A percentile compares a stretch with the other conserved stretches of the same genome.
Evolutionary conservation across 2,329 filamentous ascomycete genomes (phyloP).

Genomic region (Pseudogymnoascus sp.): DNA sequence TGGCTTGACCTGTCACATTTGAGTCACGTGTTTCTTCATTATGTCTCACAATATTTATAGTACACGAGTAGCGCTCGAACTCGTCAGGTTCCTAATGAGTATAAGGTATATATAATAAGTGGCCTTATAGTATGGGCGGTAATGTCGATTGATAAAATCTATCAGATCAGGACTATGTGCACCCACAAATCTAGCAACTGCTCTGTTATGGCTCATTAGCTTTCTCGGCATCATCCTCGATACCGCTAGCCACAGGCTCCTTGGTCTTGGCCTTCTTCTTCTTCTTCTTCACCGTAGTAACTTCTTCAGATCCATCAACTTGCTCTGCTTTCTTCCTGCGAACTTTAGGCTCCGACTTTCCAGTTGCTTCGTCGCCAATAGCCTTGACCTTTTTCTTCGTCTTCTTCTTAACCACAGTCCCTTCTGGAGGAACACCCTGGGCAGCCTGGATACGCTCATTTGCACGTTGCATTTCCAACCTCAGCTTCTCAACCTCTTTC

Average conservation of each 20-base stretch:
- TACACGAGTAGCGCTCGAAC: neutral
- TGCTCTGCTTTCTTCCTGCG: conserved; percentile 8
- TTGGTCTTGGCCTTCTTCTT: conserved; percentile 23
- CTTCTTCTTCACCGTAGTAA: conserved; percentile 19
- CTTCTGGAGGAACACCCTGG: conserved; percentile 57
- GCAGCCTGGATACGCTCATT: conserved; percentile 67
- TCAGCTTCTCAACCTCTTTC: conserved; percentile 75
- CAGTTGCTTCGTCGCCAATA: conserved; percentile 25
- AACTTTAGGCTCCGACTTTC: conserved; percentile 18
- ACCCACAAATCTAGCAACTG: neutral
- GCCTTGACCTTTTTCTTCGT: conserved; percentile 47
- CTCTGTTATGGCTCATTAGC: conserved; percentile 8
- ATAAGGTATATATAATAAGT: neutral
- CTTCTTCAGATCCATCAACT: neutral
- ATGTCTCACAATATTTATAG: neutral
- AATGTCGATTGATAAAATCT: neutral
- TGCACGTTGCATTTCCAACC: conserved; percentile 81
- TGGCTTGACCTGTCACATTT: neutral
- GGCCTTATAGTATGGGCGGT: neutral
- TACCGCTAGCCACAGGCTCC: conserved; percentile 19
- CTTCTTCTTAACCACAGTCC: conserved; percentile 53
- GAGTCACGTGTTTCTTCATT: neutral
- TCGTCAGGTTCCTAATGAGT: neutral
- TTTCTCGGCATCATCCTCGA: conserved; percentile 21
- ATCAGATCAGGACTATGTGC: neutral